Evolutionary conservation across 2,329 filamentous ascomycete genomes (phyloP), one percentile per base, ranked within the genome.

Genomic region (Aspergillus proliferans): DNA sequence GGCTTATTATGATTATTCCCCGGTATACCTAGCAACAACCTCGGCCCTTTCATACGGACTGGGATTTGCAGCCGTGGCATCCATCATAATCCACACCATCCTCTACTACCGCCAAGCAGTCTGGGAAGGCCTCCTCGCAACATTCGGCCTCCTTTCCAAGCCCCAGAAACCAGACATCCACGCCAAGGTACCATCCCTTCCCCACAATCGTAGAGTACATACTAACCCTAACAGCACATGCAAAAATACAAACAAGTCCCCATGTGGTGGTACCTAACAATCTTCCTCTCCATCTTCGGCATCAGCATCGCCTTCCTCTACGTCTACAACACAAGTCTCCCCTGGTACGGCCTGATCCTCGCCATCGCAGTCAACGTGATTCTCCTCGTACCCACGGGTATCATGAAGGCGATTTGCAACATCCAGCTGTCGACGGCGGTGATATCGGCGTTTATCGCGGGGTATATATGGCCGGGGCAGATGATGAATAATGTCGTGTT

Each of bases 21-120:
- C 62, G n/a, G 68, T 86, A 3, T 87, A 84, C 58, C 60, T 87
- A 36, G 85, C 81, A 59, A 85, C 84, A 1, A 84, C 83, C 0
- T 86, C 86, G 59, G 79, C 82, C 50, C 70, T 86, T 53, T 74
- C 79, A 0, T 87, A 86, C 57, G 84, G 83, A 0, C 67, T 86
- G 2, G 85, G 82, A 0, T 87, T 87, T 60, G 84, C 84, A 6
- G 77, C 83, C 47, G 85, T 86, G 43, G 72, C 83, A 0, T 79
- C 83, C 0, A 73, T 87, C 1, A 67, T 87, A 22, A 78, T 84
- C 0, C 80, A 86, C 59, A 85, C 78, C 0, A 81, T 74, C 53
- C 69, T 86, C 14, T 78, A 84, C 62, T 79, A 86, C 50, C 75
- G 83, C 43, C 74, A 79, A 55, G 77, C 79, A 47, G 84, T 86